phyloP scores from a whole-genome alignment of 2,329 filamentous ascomycete genomes.

The Alternaria metachromatica region DNA sequence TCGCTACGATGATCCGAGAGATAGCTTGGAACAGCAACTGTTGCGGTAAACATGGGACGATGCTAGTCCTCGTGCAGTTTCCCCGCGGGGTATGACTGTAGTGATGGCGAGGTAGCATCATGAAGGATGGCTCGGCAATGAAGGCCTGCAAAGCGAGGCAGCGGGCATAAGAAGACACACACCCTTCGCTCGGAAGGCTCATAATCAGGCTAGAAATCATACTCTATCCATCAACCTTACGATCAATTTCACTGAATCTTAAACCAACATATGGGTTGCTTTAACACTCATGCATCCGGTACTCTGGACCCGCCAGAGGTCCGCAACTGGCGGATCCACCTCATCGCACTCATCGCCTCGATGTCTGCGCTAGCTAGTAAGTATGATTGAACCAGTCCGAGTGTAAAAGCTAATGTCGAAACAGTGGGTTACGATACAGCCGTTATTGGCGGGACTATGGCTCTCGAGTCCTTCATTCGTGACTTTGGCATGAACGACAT shows the following conservation, averaged over 20 bases:
- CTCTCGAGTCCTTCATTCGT: constrained; percentile 47
- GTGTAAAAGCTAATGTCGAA: neutral
- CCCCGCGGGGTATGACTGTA: constrained; percentile 22
- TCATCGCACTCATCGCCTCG: constrained; percentile 43
- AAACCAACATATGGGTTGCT: constrained; percentile 29
- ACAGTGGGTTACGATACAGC: constrained; percentile 46
- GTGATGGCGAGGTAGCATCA: constrained; percentile 12
- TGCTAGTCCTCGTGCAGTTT: constrained; percentile 16
- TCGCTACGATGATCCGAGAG: constrained; percentile 17
- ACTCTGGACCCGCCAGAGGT: constrained; percentile 46
- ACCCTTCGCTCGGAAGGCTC: neutral
- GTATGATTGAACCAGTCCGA: neutral
- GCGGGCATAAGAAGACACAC: constrained; percentile 1
- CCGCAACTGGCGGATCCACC: constrained; percentile 46
- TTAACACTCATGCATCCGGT: constrained; percentile 40
- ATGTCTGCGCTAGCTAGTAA: constrained; percentile 49
- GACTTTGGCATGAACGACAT: constrained; percentile 44
- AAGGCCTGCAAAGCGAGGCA: constrained; percentile 8
- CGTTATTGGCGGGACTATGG: constrained; percentile 52
- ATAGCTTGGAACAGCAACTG: constrained; percentile 24
- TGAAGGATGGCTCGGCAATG: constrained; percentile 10
- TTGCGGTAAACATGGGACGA: constrained; percentile 15
- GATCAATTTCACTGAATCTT: neutral
- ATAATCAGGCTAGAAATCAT: neutral
- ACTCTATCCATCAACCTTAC: neutral